These are phyloP conservation scores for Aureobasidium sp. DNA, from an alignment of 2,329 filamentous ascomycete genomes.

Conservation along the genomic window DNA sequence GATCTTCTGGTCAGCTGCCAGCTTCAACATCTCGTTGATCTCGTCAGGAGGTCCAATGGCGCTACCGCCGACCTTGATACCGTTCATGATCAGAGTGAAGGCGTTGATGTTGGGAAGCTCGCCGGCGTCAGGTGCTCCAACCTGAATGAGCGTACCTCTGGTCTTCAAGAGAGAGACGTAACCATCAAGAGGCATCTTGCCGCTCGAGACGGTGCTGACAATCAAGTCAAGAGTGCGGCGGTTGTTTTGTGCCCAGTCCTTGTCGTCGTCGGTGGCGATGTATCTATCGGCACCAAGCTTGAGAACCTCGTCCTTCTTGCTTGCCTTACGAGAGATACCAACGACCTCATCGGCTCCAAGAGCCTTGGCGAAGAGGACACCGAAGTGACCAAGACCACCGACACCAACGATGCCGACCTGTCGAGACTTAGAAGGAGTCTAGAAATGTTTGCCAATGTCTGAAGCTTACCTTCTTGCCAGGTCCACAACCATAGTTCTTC, in stretches of 20 bases:
- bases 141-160: conserved; percentile 53
- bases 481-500: conserved; percentile 54
- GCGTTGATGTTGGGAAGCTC: conserved; percentile 43
- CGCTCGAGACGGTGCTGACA: conserved; percentile 46
- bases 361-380: conserved; percentile 58
- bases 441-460: rapidly evolving
- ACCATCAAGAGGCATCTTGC: conserved; percentile 50
- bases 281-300: conserved; percentile 50
- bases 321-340: conserved; percentile 50
- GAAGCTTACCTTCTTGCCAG: conserved; percentile 43
- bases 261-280: conserved; percentile 47
- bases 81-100: conserved; percentile 48
- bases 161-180: conserved; percentile 52
- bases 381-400: conserved; percentile 62
- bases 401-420: conserved; percentile 60
- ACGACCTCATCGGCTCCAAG: conserved; percentile 58
- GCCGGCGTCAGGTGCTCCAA: conserved; percentile 33
- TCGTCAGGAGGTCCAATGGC: conserved; percentile 45
- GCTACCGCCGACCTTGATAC: conserved; percentile 34
- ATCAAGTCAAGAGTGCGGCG: conserved; percentile 46
- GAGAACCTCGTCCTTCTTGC: conserved; percentile 50
- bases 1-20: conserved; percentile 50
- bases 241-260: conserved; percentile 48
- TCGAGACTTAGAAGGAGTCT: conserved; percentile 15
- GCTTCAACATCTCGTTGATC: conserved; percentile 51